Evolutionary conservation across 2,329 filamentous ascomycete species (phyloP).

Genomic region (Microthyrium microscopicum): DNA sequence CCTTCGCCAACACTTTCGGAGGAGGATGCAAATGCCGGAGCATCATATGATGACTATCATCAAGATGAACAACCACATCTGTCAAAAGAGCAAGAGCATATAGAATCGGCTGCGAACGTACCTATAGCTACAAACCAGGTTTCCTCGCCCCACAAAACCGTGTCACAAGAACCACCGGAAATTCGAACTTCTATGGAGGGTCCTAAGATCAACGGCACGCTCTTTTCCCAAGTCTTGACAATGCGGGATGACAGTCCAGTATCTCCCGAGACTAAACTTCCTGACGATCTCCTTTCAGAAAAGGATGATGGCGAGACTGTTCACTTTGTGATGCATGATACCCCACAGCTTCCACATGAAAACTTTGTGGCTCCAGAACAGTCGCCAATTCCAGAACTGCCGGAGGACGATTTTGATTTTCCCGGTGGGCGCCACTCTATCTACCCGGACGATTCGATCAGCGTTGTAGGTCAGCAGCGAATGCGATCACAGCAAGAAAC

Average conservation of each 20-base stretch:
- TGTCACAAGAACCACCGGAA: no score
- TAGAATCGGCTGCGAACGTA: no score
- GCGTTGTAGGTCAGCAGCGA: constrained; percentile 16
- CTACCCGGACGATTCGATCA: constrained; percentile 22
- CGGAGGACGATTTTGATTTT: neutral
- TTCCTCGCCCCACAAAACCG: constrained; percentile 17
- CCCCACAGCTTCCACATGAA: constrained; percentile 24
- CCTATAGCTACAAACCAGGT: no score
- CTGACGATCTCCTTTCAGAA: constrained; percentile 23
- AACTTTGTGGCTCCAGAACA: constrained; percentile 10
- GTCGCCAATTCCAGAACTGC: neutral
- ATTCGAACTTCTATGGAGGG: no score
- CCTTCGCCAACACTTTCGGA: constrained; percentile 11
- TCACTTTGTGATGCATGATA: constrained; percentile 35
- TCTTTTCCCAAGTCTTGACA: constrained; percentile 31
- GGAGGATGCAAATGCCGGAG: neutral
- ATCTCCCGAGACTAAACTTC: constrained; percentile 13
- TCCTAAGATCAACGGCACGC: no score
- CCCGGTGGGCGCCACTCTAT: constrained; percentile 19
- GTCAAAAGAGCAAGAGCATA: no score
- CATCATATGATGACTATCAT: constrained; percentile 1
- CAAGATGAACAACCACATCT: no score
- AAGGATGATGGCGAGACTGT: constrained; percentile 36
- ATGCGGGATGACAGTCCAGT: constrained; percentile 28
- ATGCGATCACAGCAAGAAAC: constrained; percentile 10